A percentile compares a stretch with the other conserved stretches of the same genome.
Evolutionary conservation across 1,139 yeast genomes (phyloP).

Genomic region (Kodamaea arcana): DNA sequence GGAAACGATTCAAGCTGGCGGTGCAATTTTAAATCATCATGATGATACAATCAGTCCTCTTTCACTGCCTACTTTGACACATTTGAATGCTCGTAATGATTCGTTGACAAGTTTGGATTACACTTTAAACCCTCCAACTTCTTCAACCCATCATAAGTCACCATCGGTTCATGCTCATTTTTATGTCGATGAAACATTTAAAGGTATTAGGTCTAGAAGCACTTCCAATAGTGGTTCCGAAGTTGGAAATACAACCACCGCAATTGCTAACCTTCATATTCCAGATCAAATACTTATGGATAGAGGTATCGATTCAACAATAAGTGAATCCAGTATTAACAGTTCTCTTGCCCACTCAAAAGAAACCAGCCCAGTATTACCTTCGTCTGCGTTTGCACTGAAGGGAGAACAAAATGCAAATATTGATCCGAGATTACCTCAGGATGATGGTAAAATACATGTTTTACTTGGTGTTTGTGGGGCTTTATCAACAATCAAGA

Average conservation of each 20-base stretch:
- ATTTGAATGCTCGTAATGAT: constrained; percentile 7
- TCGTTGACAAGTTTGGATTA: constrained; percentile 27
- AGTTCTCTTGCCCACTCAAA: not conserved
- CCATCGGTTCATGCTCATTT: constrained; percentile 80
- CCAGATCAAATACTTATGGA: constrained; percentile 4
- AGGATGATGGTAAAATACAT: constrained; percentile 88
- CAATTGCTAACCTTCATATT: constrained; percentile 2
- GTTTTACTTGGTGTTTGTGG: constrained; percentile 89
- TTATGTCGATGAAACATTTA: constrained; percentile 65
- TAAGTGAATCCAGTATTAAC: constrained; percentile 1
- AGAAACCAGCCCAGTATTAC: constrained; percentile 2
- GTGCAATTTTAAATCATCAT: constrained; percentile 40
- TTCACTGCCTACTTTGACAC: constrained; percentile 7
- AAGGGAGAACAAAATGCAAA: constrained; percentile 45
- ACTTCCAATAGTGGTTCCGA: constrained; percentile 32
- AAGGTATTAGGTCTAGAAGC: constrained; percentile 45
- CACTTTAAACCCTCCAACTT: constrained; percentile 29
- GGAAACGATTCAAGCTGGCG: constrained; percentile 50
- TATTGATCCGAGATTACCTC: constrained; percentile 77
- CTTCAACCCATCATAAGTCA: constrained; percentile 45
- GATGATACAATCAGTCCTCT: constrained; percentile 11
- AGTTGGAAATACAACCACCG: not conserved
- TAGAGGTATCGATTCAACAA: constrained; percentile 6
- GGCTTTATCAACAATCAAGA: constrained; percentile 72
- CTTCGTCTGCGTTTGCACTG: constrained; percentile 1